Evolutionary conservation across 202 grass and related monocot genomes (phyloP), one percentile per base, ranked within the genome.

Genomic region (Dendrocalamus latiflorus): DNA sequence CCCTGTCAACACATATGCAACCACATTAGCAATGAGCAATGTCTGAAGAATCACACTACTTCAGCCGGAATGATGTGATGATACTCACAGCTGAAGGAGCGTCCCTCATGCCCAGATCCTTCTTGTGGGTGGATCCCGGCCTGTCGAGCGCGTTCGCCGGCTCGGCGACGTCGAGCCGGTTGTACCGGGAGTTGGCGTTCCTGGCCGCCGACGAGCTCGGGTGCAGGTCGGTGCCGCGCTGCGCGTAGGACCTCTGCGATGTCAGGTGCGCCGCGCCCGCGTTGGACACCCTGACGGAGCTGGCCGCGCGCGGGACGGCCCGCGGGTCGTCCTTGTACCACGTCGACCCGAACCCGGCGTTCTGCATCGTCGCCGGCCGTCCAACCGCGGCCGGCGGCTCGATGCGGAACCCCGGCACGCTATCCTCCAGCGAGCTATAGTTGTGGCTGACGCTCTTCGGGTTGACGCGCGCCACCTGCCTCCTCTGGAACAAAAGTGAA

Each of bases 201-300:
- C n/a, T n/a, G n/a, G n/a, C n/a, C n/a, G n/a, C n/a, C n/a, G n/a
- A n/a, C n/a, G n/a, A n/a, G n/a, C n/a, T n/a, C n/a, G n/a, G n/a
- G n/a, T n/a, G n/a, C n/a, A n/a, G n/a, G n/a, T n/a, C n/a, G n/a
- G n/a, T n/a, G n/a, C n/a, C n/a, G n/a, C n/a, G n/a, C n/a, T n/a
- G n/a, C n/a, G n/a, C n/a, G n/a, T n/a, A n/a, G n/a, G n/a, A 88
- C 8, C 83, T 34, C 48, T 82, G 88, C 49, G 87, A 77, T 12
- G 78, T 77, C 3, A 72, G 83, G 22, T 89, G 80, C 61, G 72
- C 41, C n/a, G n/a, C n/a, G 42, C 67, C 4, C 47, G 72, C 66
- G 80, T 88, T 88, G 3, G 91, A 62, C 70, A 88, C 85, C 78
- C 91, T 84, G 50, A 90, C 83, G 57, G 91, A 93, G 83, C 93